phyloP scores from a whole-genome alignment of 257 asterid species.

The Hygrophila difformis region DNA sequence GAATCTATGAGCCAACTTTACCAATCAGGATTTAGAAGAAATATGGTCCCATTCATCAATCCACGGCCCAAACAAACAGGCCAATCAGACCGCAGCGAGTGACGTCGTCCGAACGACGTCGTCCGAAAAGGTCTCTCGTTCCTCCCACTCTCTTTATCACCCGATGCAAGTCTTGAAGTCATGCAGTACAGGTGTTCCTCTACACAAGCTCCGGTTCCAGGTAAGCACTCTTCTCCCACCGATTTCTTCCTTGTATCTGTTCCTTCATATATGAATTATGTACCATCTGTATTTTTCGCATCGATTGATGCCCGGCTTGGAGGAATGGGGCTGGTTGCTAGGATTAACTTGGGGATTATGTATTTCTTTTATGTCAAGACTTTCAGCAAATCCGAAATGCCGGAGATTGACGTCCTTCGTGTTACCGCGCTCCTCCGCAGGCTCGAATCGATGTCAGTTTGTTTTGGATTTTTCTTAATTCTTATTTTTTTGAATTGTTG shows the following conservation, averaged over 20 bases:
- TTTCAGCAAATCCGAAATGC: slow-evolving; percentile 19
- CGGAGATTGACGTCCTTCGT: slow-evolving; percentile 25
- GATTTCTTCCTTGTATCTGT: not conserved
- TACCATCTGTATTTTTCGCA: too few species aligned
- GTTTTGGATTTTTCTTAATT: not conserved
- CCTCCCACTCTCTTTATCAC: not conserved
- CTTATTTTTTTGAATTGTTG: not conserved
- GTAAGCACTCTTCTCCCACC: slow-evolving; percentile 3
- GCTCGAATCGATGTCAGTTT: slow-evolving; percentile 36
- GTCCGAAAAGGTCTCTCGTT: too few species aligned
- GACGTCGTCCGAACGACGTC: too few species aligned
- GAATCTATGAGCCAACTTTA: too few species aligned
- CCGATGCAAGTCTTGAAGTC: not conserved
- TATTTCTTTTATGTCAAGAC: slow-evolving; percentile 11
- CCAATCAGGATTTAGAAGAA: too few species aligned
- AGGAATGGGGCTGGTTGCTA: slow-evolving; percentile 7
- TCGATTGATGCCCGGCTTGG: too few species aligned
- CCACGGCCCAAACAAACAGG: too few species aligned
- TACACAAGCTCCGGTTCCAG: slow-evolving; percentile 16
- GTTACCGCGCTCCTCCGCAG: slow-evolving; percentile 27
- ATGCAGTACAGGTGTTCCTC: slow-evolving; percentile 23
- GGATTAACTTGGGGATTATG: slow-evolving; percentile 9
- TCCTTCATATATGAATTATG: too few species aligned
- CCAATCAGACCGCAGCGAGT: too few species aligned
- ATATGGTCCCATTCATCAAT: too few species aligned